Conservation (phyloP, 192 early-diverging fungal genomes). For the Funneliformis geosporum region DNA sequence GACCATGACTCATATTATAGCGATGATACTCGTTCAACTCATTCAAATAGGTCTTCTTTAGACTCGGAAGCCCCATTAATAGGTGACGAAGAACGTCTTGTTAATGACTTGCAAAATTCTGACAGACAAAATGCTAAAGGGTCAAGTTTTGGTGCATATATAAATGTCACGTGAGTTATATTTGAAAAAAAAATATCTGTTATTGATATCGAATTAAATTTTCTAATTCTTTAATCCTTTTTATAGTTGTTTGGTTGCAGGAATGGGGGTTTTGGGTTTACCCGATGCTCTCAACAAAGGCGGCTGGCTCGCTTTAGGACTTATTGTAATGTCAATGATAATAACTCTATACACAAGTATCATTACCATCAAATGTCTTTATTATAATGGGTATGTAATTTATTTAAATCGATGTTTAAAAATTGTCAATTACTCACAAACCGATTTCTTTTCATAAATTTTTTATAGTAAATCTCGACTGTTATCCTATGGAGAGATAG, state of each 20-base stretch:
- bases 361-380: slow-evolving; percentile 73
- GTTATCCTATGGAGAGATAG: slow-evolving; percentile 65
- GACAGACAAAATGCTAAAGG: background rate
- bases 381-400: slow-evolving; percentile 53
- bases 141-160: background rate
- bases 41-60: background rate
- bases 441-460: background rate
- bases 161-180: background rate
- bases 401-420: background rate
- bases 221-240: background rate
- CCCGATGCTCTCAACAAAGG: slow-evolving; percentile 75
- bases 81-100: background rate
- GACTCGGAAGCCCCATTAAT: background rate
- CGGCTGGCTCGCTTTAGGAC: slow-evolving; percentile 76
- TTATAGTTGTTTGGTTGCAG: slow-evolving; percentile 41
- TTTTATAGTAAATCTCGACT: slow-evolving; percentile 50
- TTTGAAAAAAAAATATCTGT: background rate
- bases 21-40: background rate
- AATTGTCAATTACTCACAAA: background rate
- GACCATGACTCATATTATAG: background rate
- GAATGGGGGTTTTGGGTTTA: slow-evolving; percentile 80
- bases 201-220: background rate
- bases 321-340: slow-evolving; percentile 68
- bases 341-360: slow-evolving; percentile 73
- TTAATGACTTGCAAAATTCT: background rate